These are phyloP conservation scores for Hypomontagnella submonticulosa DNA, from an alignment of 495 filamentous ascomycete species.

Conservation along the genomic window DNA sequence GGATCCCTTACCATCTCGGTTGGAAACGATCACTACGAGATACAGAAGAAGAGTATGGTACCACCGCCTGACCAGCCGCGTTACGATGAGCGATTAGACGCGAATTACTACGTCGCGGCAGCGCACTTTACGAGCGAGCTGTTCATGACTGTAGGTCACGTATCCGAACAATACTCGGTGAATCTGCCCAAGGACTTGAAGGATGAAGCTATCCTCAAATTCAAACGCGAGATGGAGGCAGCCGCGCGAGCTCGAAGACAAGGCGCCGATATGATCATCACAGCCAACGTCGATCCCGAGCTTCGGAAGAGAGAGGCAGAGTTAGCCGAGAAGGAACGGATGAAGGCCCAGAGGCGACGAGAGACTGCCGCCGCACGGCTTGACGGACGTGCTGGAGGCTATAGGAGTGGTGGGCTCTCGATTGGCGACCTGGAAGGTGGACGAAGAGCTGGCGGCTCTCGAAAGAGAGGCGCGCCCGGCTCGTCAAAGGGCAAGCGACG, in stretches of 20 bases:
- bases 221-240: slow-evolving; percentile 75
- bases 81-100: slow-evolving; percentile 73
- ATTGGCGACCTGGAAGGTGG: slow-evolving; percentile 79
- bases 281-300: slow-evolving; percentile 82
- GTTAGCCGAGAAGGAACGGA: slow-evolving; percentile 74
- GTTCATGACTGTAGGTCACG: slow-evolving; percentile 80
- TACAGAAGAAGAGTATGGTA: slow-evolving; percentile 78
- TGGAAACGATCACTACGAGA: slow-evolving; percentile 81
- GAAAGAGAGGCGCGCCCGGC: slow-evolving; percentile 59
- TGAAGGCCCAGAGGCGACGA: slow-evolving; percentile 72
- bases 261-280: slow-evolving; percentile 62
- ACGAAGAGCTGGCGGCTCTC: slow-evolving; percentile 48
- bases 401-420: slow-evolving; percentile 70
- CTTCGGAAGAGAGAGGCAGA: slow-evolving; percentile 80
- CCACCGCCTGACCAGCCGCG: slow-evolving; percentile 70
- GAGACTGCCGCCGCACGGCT: slow-evolving; percentile 74
- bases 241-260: slow-evolving; percentile 61
- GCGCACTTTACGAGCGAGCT: slow-evolving; percentile 75
- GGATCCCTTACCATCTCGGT: slow-evolving; percentile 80
- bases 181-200: slow-evolving; percentile 74
- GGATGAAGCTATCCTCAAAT: slow-evolving; percentile 79
- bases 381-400: slow-evolving; percentile 62
- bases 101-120: slow-evolving; percentile 84
- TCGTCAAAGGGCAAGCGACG: slow-evolving; percentile 56
- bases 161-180: slow-evolving; percentile 80